Evolutionary conservation across 129 eudicot genomes (phyloP).

Genomic region (Mikania micrantha): DNA sequence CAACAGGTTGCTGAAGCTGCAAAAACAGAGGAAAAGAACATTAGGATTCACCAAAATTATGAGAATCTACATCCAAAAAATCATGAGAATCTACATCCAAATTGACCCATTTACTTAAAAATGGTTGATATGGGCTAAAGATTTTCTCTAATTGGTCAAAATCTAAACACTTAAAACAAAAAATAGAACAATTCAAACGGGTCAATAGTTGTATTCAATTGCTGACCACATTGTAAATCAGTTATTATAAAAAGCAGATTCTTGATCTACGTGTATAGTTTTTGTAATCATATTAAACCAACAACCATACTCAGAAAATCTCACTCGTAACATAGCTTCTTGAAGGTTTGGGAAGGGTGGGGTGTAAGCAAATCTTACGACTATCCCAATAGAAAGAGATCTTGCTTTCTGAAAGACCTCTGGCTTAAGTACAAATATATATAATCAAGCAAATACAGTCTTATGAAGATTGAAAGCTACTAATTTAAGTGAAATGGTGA

Average conservation of each 20-base stretch:
- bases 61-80: background rate
- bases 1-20: slow-evolving; percentile 38
- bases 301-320: too few relatives aligned
- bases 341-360: too few relatives aligned
- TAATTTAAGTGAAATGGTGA: too few relatives aligned
- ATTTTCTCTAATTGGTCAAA: background rate
- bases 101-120: background rate
- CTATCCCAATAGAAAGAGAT: too few relatives aligned
- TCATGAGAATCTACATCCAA: too few relatives aligned
- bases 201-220: background rate
- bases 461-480: too few relatives aligned
- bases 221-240: background rate
- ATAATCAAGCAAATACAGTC: too few relatives aligned
- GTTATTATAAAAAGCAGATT: background rate
- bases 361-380: too few relatives aligned
- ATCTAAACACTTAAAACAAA: background rate
- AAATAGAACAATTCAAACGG: background rate
- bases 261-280: background rate
- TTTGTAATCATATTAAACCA: background rate
- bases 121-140: background rate
- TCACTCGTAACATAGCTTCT: too few relatives aligned
- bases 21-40: slow-evolving; percentile 3
- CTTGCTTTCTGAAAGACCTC: too few relatives aligned
- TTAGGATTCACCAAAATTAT: slow-evolving; percentile 1
- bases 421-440: too few relatives aligned